A percentile compares a stretch with the other conserved stretches of the same genome.
Conservation (phyloP, 1,284 basidiomycete genomes). For the Anthracocystis panici-leucophaei region DNA sequence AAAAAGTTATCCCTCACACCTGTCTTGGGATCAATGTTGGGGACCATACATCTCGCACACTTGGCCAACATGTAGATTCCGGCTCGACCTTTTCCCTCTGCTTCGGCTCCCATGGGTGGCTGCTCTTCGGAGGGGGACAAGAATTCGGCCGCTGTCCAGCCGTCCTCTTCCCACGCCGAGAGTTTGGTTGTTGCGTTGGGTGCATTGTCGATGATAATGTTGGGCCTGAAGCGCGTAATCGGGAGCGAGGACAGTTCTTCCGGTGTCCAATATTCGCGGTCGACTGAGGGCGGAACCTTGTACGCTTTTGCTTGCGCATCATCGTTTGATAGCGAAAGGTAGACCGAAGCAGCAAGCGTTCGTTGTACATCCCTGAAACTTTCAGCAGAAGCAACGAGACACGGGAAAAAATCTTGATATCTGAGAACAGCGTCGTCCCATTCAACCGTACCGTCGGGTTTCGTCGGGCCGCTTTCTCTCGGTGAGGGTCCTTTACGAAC, state of each 20-base stretch:
- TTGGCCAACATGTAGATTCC: slow-evolving; percentile 58
- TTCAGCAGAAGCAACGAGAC: slow-evolving; percentile 52
- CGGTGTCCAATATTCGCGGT: slow-evolving; percentile 59
- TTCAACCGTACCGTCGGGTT: slow-evolving; percentile 41
- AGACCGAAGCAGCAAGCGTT: slow-evolving; percentile 56
- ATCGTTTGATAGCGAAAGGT: slow-evolving; percentile 21
- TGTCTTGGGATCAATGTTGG: slow-evolving; percentile 58
- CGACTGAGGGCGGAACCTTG: slow-evolving; percentile 46
- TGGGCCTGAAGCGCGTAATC: slow-evolving; percentile 61
- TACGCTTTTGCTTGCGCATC: slow-evolving; percentile 19
- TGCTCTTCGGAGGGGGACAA: slow-evolving; percentile 21
- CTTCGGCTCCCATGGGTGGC: slow-evolving; percentile 38
- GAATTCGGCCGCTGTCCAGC: slow-evolving; percentile 56
- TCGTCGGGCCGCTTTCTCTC: slow-evolving; percentile 34
- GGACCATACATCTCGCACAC: slow-evolving; percentile 61
- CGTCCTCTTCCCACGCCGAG: slow-evolving; percentile 62
- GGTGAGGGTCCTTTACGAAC: slow-evolving; percentile 58
- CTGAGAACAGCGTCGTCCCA: slow-evolving; percentile 40
- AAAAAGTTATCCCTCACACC: slow-evolving; percentile 53
- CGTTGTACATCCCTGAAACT: slow-evolving; percentile 55
- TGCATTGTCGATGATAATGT: slow-evolving; percentile 57
- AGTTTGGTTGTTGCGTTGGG: slow-evolving; percentile 18
- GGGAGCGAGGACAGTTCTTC: slow-evolving; percentile 50
- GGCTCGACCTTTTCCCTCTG: slow-evolving; percentile 47
- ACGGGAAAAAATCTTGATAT: slow-evolving; percentile 61